Conservation (phyloP, 768 basidiomycete genomes). For the Suillus cothurnatus region DNA sequence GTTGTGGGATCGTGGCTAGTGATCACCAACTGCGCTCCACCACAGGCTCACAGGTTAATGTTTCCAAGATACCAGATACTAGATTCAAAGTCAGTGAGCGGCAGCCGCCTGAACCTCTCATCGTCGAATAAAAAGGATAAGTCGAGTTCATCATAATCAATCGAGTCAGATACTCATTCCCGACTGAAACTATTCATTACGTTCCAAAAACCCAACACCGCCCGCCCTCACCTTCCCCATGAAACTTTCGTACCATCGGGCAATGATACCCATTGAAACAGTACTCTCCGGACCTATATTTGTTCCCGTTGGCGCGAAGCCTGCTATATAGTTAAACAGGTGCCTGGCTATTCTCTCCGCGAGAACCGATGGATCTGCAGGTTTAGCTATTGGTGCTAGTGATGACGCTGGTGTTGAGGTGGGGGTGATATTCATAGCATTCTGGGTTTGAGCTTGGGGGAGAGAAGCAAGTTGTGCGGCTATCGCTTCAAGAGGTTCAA, state of each 20-base stretch:
- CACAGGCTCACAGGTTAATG: background rate
- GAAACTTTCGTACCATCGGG: slow-evolving; percentile 75
- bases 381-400: slow-evolving; percentile 26
- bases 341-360: slow-evolving; percentile 75
- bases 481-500: slow-evolving; percentile 73
- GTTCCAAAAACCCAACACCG: slow-evolving; percentile 66
- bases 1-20: background rate
- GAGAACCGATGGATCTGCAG: slow-evolving; percentile 51
- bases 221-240: slow-evolving; percentile 56
- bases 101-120: background rate
- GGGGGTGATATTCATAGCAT: slow-evolving; percentile 29
- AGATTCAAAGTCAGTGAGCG: background rate
- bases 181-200: slow-evolving; percentile 21
- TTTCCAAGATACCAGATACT: background rate
- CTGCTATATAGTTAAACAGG: slow-evolving; percentile 72
- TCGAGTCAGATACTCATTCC: background rate
- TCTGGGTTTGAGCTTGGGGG: slow-evolving; percentile 31
- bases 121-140: background rate
- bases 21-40: background rate
- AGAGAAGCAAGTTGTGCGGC: slow-evolving; percentile 55
- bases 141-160: background rate
- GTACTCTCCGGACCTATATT: slow-evolving; percentile 49
- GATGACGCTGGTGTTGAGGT: slow-evolving; percentile 18
- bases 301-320: slow-evolving; percentile 51
- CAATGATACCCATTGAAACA: slow-evolving; percentile 64